Percentiles rank a stretch among this genome's conserved stretches.
Evolutionary conservation across 2,329 filamentous ascomycete species (phyloP).

Genomic region (Nemania sp.): DNA sequence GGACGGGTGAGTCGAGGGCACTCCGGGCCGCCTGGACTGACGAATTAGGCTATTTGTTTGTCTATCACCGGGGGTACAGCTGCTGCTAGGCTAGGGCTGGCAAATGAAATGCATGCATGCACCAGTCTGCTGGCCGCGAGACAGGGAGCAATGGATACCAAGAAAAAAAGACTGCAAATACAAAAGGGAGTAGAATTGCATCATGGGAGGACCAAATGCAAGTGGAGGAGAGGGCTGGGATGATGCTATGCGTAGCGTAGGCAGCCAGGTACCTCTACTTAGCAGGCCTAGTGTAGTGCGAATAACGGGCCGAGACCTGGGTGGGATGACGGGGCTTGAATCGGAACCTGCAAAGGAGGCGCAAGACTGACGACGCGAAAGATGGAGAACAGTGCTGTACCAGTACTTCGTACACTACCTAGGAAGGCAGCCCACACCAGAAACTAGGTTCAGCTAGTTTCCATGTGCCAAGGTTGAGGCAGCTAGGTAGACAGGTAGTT

Average conservation of each 20-base stretch:
- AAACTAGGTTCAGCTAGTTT: not conserved
- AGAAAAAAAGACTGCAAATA: not conserved
- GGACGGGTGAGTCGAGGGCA: conserved; percentile 63
- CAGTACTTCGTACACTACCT: no score
- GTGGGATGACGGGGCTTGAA: conserved; percentile 9
- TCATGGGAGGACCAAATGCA: conserved; percentile 2
- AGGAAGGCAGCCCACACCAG: conserved; percentile 11
- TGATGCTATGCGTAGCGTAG: conserved; percentile 5
- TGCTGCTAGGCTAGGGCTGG: not conserved
- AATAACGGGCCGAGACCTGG: conserved; percentile 1
- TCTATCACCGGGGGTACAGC: not conserved
- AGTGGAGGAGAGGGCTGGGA: not conserved
- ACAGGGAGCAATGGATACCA: not conserved
- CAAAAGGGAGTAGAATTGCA: not conserved
- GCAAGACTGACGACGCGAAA: conserved; percentile 16
- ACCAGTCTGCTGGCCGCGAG: not conserved
- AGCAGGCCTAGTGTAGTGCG: not conserved
- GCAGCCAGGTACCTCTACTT: not conserved
- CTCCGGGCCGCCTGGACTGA: conserved; percentile 47
- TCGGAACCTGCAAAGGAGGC: conserved; percentile 18
- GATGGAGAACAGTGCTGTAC: conserved; percentile 18
- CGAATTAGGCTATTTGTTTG: conserved; percentile 14
- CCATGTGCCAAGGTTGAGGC: conserved; percentile 5
- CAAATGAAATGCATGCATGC: conserved; percentile 6
- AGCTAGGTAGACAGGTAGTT: not conserved